These are phyloP conservation scores for Russula earlei DNA, from an alignment of 768 basidiomycete genomes.

Conservation along the genomic window DNA sequence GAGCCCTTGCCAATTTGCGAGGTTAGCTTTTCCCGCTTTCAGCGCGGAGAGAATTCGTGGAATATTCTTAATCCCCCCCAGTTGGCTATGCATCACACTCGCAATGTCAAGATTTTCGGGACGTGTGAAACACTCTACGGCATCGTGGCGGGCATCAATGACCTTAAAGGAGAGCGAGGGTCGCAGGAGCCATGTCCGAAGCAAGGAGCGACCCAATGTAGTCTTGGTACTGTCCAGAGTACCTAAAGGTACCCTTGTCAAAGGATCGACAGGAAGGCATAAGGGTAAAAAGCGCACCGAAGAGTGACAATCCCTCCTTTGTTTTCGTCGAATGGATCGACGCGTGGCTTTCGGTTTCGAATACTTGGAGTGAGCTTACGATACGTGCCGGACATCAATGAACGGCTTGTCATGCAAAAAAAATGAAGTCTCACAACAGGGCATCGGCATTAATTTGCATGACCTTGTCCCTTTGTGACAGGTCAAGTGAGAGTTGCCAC, in stretches of 20 bases:
- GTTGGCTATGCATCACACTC: conserved; percentile 46
- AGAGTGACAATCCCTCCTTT: conserved; percentile 86
- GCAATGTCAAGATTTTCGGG: conserved; percentile 56
- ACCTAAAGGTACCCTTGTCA: conserved; percentile 33
- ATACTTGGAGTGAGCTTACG: conserved; percentile 78
- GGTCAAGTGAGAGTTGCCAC: background rate
- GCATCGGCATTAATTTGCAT: conserved; percentile 95
- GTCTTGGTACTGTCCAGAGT: conserved; percentile 75
- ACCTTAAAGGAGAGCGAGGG: conserved; percentile 65
- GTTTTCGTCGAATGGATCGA: conserved; percentile 75
- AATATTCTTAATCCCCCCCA: conserved; percentile 74
- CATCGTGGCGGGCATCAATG: conserved; percentile 73
- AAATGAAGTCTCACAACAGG: conserved; percentile 43
- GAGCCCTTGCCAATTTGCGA: conserved; percentile 74
- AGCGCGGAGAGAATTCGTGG: conserved; percentile 51
- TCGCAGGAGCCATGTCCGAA: conserved; percentile 83
- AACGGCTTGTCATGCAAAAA: background rate
- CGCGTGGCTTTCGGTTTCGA: conserved; percentile 80
- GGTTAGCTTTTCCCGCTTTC: conserved; percentile 51
- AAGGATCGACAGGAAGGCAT: background rate
- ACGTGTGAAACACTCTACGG: conserved; percentile 65
- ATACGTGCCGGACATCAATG: background rate
- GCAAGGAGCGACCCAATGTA: conserved; percentile 59
- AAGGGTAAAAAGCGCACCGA: conserved; percentile 38
- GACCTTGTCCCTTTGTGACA: conserved; percentile 46